These are phyloP conservation scores for Tylopilus felleus DNA, from an alignment of 768 basidiomycete species.

Conservation along the genomic window DNA sequence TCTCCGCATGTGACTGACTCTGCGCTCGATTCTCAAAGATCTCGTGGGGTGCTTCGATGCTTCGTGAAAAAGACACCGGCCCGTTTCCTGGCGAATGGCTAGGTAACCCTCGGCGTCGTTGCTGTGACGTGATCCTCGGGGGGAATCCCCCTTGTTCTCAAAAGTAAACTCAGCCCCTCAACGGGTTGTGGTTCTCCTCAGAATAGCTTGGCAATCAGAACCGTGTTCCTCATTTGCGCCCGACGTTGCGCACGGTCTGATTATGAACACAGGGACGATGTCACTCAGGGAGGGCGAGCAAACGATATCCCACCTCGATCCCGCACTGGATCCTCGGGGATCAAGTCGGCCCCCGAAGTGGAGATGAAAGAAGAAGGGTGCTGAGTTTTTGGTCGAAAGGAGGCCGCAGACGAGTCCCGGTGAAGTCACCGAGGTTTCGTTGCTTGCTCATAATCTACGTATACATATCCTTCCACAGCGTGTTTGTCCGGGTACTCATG, in stretches of 20 bases:
- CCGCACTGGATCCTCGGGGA: constrained; percentile 4
- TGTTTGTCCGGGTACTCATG: background rate
- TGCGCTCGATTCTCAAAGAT: background rate
- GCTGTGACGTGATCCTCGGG: background rate
- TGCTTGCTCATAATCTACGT: background rate
- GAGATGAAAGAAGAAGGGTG: background rate
- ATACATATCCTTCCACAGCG: background rate
- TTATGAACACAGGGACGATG: constrained; percentile 1
- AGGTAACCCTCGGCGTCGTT: background rate
- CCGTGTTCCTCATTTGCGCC: background rate
- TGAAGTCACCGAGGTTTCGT: background rate
- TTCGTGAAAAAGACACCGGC: background rate
- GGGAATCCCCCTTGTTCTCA: background rate
- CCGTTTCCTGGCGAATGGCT: background rate
- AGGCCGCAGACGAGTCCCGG: background rate
- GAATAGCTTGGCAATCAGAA: background rate
- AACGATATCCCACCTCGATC: background rate
- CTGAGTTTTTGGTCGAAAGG: background rate
- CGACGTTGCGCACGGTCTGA: background rate
- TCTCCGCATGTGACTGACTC: background rate
- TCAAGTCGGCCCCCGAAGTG: constrained; percentile 3
- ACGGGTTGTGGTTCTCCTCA: background rate
- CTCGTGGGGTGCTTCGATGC: background rate
- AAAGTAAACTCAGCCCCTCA: background rate
- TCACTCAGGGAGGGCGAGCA: background rate